Conservation (phyloP, 768 basidiomycete species). For the Suillus placidus region DNA sequence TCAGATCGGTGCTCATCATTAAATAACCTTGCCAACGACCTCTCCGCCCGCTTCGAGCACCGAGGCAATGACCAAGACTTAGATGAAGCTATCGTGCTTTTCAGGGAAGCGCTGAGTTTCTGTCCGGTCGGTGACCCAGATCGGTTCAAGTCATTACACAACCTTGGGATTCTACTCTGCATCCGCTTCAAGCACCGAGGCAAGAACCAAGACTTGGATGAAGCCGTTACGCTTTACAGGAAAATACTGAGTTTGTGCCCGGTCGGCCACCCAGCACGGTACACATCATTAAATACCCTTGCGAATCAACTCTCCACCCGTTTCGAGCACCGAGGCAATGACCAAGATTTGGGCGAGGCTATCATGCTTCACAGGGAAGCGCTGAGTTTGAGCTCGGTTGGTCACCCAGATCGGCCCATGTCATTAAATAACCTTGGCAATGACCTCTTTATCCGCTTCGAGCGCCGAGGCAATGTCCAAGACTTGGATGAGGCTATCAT, state of each 20-base stretch:
- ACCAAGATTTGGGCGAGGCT: too few relatives aligned
- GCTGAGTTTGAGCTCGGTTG: too few relatives aligned
- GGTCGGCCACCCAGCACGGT: slow-evolving; percentile 11
- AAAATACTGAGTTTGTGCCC: slow-evolving; percentile 19
- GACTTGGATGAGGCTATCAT: too few relatives aligned
- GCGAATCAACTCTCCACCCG: too few relatives aligned
- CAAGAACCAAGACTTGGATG: too few relatives aligned
- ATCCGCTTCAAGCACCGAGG: too few relatives aligned
- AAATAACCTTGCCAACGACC: slow-evolving; percentile 16
- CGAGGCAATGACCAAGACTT: not conserved
- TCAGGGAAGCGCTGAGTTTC: slow-evolving; percentile 16
- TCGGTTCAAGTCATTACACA: not conserved
- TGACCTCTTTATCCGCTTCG: too few relatives aligned
- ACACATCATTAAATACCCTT: not conserved
- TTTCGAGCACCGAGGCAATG: not conserved
- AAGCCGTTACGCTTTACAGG: not conserved
- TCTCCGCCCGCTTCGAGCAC: not conserved
- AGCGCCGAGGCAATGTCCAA: too few relatives aligned
- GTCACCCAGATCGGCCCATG: too few relatives aligned
- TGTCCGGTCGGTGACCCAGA: slow-evolving; percentile 15
- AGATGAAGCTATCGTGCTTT: slow-evolving; percentile 12
- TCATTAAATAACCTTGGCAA: too few relatives aligned
- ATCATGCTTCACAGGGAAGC: too few relatives aligned
- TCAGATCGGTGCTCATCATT: slow-evolving; percentile 16
- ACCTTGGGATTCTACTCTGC: too few relatives aligned